Evolutionary conservation across 371 early-diverging fungal species (phyloP), one percentile per base, ranked within the genome.

Genomic region (Polyrhizophydium stewartii): DNA sequence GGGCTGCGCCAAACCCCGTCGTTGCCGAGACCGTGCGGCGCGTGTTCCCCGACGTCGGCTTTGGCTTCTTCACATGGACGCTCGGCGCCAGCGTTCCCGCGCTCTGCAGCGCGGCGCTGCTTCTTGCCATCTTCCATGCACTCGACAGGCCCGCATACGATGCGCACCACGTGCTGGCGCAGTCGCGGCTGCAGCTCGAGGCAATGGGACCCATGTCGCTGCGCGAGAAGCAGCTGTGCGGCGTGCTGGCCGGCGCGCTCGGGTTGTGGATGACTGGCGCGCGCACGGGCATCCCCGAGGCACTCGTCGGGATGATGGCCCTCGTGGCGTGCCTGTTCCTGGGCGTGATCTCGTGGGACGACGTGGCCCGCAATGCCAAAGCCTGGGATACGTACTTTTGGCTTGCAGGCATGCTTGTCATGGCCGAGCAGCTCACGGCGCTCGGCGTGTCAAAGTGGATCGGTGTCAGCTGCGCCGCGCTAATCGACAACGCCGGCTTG

Each of bases 361-460:
- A 90, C 62, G 73, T 92, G 10, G 62, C 82, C 10, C 72, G 67
- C 32, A 89, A 90, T 68, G 76, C 78, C 50, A 84, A 84, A 65
- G 72, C 72, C 12, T 91, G 92, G 92, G 92, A 92, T 63, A 83
- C 88, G 5, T 79, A 88, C 41, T 89, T 88, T 62, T 92, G 92
- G 91, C 72, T 92, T 1, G 85, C 86, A 22, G 87, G 87, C 13
- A 88, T 92, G 72, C 79, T 92, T 25, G 78, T 88, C 0, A 83
- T 92, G 56, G 89, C 89, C 45, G 83, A 85, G 57, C 90, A 90
- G 63, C 71, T 91, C 2, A 75, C 85, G 21, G 80, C 76, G 24
- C 75, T 87, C 6, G 89, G 89, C 10, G 77, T 90, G 27, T 81
- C 89, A 16, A 69, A 71, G 9, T 87, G 73, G 68, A 67, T 90